Conservation (phyloP, 768 basidiomycete species). For the Mycena rebaudengoi region DNA sequence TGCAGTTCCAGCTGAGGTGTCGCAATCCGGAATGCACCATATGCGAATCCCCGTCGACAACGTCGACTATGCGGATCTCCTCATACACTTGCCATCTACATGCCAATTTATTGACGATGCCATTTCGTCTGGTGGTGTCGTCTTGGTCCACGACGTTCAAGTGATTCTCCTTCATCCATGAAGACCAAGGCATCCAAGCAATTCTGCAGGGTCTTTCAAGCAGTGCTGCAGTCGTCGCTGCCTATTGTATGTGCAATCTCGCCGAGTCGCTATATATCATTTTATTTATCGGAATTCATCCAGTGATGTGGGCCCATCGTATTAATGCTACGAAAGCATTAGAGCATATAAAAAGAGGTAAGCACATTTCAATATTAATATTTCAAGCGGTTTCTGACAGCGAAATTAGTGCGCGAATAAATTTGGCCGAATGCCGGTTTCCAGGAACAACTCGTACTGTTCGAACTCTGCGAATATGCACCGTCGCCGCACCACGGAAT, state of each 20-base stretch:
- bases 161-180: background rate
- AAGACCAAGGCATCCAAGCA: no score
- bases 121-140: slow-evolving; percentile 61
- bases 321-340: slow-evolving; percentile 67
- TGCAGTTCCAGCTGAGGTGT: slow-evolving; percentile 72
- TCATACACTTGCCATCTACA: slow-evolving; percentile 71
- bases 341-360: slow-evolving; percentile 68
- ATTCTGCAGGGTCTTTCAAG: slow-evolving; percentile 68
- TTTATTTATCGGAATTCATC: slow-evolving; percentile 22
- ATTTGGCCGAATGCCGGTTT: slow-evolving; percentile 85
- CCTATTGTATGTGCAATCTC: no score
- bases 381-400: slow-evolving; percentile 4
- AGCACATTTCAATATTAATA: slow-evolving; percentile 19
- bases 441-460: slow-evolving; percentile 80
- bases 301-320: slow-evolving; percentile 75
- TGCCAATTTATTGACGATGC: slow-evolving; percentile 75
- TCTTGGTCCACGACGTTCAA: slow-evolving; percentile 74
- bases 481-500: slow-evolving; percentile 69
- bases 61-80: slow-evolving; percentile 72
- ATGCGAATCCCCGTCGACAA: slow-evolving; percentile 77
- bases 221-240: slow-evolving; percentile 76
- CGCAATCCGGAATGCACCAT: slow-evolving; percentile 74
- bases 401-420: slow-evolving; percentile 68
- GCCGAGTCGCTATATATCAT: slow-evolving; percentile 38
- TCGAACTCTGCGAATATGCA: slow-evolving; percentile 75